Percentiles rank a stretch among this genome's conserved stretches.
Conservation (phyloP, 345 rosid genomes). For the Hibiscus syriacus region DNA sequence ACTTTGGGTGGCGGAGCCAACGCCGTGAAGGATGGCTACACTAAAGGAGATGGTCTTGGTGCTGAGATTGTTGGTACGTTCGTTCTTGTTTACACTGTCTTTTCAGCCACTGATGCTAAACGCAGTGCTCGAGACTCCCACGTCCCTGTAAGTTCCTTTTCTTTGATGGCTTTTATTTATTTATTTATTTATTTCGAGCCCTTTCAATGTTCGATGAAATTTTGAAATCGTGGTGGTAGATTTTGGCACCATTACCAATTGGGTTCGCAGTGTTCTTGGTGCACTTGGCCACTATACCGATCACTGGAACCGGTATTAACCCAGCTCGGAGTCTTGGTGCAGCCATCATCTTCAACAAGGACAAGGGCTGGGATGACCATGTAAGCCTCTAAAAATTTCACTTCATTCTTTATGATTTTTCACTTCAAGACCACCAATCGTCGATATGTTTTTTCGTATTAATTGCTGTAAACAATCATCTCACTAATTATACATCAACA, state of each 20-base stretch:
- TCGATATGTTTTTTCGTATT: too few species aligned
- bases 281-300: not conserved
- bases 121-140: not conserved
- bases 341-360: not conserved
- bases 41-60: not conserved
- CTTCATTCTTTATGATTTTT: too few species aligned
- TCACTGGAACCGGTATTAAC: not conserved
- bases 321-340: not conserved
- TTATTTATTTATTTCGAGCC: too few species aligned
- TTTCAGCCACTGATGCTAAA: not conserved
- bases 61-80: not conserved
- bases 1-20: not conserved
- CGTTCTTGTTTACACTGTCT: not conserved
- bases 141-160: not conserved
- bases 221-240: not conserved
- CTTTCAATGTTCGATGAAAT: too few species aligned
- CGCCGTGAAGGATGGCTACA: not conserved
- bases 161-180: not conserved
- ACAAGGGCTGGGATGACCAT: not conserved
- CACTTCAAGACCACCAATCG: too few species aligned
- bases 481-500: too few species aligned
- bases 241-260: not conserved
- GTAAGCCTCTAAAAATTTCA: not conserved
- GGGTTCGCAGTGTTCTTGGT: not conserved
- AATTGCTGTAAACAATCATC: too few species aligned